Conservation (phyloP, 2,329 filamentous ascomycete genomes). For the Diaporthe velutina region DNA sequence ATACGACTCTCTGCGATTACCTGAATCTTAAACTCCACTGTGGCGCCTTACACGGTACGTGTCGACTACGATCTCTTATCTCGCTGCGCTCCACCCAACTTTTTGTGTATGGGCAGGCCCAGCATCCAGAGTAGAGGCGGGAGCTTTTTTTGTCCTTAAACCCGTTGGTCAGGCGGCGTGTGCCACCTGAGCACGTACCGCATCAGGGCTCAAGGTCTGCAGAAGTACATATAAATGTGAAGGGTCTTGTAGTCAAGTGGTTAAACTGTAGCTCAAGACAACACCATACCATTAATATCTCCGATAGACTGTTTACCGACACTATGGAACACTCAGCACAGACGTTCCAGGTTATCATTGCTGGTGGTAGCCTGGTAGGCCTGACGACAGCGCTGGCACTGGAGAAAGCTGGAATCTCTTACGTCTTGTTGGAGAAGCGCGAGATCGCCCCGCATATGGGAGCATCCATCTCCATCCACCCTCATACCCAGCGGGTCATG, state of each 20-base stretch:
- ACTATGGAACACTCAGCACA: background rate
- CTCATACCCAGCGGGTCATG: constrained; percentile 31
- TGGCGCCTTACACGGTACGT: background rate
- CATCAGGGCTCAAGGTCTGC: background rate
- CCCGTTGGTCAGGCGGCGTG: background rate
- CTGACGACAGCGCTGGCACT: constrained; percentile 40
- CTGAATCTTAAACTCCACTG: background rate
- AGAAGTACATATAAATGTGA: background rate
- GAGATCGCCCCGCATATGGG: constrained; percentile 42
- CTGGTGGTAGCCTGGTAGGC: constrained; percentile 41
- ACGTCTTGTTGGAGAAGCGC: constrained; percentile 41
- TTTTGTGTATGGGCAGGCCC: background rate
- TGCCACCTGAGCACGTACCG: background rate
- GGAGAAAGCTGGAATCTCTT: constrained; percentile 41
- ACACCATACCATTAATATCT: background rate
- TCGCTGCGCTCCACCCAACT: background rate
- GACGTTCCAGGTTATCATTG: constrained; percentile 39
- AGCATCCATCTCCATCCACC: constrained; percentile 37
- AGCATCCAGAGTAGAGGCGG: background rate
- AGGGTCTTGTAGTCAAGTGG: background rate
- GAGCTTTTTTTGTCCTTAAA: background rate
- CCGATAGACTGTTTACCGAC: background rate
- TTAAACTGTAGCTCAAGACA: background rate
- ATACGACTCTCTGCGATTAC: background rate
- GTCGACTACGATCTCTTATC: background rate